Percentiles rank a stretch among this genome's conserved stretches.
These are phyloP conservation scores for Thymus quinquecostatus DNA, from an alignment of 257 asterid species.

Conservation along the genomic window DNA sequence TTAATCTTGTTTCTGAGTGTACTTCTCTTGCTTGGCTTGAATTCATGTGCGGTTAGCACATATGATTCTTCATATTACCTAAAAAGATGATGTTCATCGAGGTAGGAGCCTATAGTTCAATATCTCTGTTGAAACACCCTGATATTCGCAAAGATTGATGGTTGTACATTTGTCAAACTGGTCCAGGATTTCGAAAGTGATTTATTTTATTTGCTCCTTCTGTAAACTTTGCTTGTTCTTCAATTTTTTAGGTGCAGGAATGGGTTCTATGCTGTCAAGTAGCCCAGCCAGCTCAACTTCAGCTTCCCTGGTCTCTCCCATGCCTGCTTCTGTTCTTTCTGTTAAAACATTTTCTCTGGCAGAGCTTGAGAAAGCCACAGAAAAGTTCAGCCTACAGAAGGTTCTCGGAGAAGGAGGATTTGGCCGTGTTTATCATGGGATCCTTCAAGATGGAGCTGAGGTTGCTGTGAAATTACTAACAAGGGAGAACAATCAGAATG, in stretches of 20 bases:
- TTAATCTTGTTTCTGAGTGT: not conserved
- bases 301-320: slow-evolving; percentile 65
- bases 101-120: slow-evolving; percentile 4
- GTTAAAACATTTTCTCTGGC: slow-evolving; percentile 80
- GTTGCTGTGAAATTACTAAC: slow-evolving; percentile 89
- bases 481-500: slow-evolving; percentile 70
- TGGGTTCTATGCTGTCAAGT: slow-evolving; percentile 75
- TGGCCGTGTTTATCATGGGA: slow-evolving; percentile 94
- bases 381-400: slow-evolving; percentile 71
- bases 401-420: slow-evolving; percentile 98
- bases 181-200: not conserved
- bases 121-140: slow-evolving; percentile 4
- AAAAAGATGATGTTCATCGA: slow-evolving; percentile 18
- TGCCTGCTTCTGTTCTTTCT: slow-evolving; percentile 89
- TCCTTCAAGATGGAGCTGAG: slow-evolving; percentile 72
- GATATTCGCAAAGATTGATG: slow-evolving; percentile 18
- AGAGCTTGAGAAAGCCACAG: slow-evolving; percentile 94
- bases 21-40: not conserved
- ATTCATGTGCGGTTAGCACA: slow-evolving; percentile 1
- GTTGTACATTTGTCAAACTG: slow-evolving; percentile 23
- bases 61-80: not conserved
- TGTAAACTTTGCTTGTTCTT: slow-evolving; percentile 7
- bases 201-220: not conserved
- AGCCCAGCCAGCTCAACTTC: slow-evolving; percentile 91
- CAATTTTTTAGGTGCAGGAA: slow-evolving; percentile 49